A percentile compares a stretch with the other conserved stretches of the same genome.
These are phyloP conservation scores for Micromonas commoda DNA, from an alignment of 139 green algal genomes.

Conservation along the genomic window DNA sequence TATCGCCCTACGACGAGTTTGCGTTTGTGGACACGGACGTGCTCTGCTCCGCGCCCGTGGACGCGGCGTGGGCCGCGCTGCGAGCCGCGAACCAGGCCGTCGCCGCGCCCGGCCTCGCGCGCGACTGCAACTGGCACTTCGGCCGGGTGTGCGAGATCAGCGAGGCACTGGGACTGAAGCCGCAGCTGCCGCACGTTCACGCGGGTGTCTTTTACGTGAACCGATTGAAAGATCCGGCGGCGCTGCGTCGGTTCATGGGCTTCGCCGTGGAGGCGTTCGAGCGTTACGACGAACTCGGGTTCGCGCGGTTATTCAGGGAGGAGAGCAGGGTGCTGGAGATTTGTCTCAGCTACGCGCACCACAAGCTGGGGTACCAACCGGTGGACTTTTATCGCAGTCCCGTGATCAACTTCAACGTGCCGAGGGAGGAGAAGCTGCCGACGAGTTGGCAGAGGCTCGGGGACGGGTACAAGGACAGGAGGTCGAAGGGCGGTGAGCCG, in stretches of 20 bases:
- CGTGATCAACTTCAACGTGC: neutral
- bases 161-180: neutral
- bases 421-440: neutral
- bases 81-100: neutral
- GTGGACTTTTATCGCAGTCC: neutral
- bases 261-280: neutral
- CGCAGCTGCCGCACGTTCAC: neutral
- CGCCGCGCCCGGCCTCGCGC: neutral
- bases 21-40: neutral
- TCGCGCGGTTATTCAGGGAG: neutral
- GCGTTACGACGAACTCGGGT: neutral
- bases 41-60: neutral
- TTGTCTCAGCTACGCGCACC: neutral
- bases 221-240: neutral
- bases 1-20: neutral
- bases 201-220: neutral
- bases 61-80: neutral
- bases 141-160: neutral
- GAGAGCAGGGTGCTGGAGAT: neutral
- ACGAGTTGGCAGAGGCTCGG: neutral
- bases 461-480: neutral
- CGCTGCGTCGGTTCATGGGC: neutral
- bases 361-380: neutral
- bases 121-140: neutral
- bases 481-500: neutral